These are phyloP conservation scores for Calvatia gigantea DNA, from an alignment of 768 basidiomycete species.

Conservation along the genomic window DNA sequence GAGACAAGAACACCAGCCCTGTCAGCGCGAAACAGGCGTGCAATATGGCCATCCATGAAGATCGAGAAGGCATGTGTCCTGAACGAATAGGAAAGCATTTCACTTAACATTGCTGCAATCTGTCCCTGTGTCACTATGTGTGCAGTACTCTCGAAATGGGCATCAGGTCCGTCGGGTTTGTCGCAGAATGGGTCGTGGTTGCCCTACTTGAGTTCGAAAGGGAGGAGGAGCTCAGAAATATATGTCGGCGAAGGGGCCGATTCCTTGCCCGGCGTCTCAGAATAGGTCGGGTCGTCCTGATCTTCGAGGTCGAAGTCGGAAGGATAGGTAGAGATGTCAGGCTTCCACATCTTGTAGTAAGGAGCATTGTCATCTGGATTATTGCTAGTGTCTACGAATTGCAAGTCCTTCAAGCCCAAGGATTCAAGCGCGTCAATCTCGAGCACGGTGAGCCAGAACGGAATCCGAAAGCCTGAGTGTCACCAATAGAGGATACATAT, in stretches of 20 bases:
- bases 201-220: conserved; percentile 17
- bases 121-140: conserved; percentile 19
- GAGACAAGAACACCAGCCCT: conserved; percentile 29
- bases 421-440: too few species aligned
- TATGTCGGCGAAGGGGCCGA: not conserved
- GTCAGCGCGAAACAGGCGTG: conserved; percentile 29
- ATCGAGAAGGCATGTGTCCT: conserved; percentile 25
- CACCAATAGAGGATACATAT: too few species aligned
- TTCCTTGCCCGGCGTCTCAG: too few species aligned
- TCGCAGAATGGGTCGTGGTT: conserved; percentile 16
- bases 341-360: too few species aligned
- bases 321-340: too few species aligned
- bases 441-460: too few species aligned
- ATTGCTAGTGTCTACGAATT: too few species aligned
- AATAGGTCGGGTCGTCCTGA: too few species aligned
- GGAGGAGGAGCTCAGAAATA: not conserved
- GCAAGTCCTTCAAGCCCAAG: too few species aligned
- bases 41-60: conserved; percentile 20
- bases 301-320: too few species aligned
- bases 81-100: conserved; percentile 22
- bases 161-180: not conserved
- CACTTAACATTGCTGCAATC: conserved; percentile 18
- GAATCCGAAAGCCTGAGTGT: too few species aligned
- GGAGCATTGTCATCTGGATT: too few species aligned
- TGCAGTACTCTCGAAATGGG: not conserved